Percentiles rank a stretch among this genome's conserved stretches.
Evolutionary conservation across 306 rosid genomes (phyloP).

Genomic region (Chamaecrista fasciculata): DNA sequence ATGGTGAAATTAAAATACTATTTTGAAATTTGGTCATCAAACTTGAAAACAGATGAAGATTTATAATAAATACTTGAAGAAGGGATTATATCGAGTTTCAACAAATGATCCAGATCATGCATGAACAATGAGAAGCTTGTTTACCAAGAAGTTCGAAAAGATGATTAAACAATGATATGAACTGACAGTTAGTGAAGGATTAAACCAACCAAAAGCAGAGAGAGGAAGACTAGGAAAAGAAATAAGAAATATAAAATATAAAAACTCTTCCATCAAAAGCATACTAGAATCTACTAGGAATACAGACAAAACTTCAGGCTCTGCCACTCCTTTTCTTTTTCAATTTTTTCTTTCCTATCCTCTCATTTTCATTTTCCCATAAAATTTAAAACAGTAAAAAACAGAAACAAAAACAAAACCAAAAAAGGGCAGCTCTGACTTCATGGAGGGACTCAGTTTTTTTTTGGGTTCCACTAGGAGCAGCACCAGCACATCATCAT

Average conservation of each 20-base stretch:
- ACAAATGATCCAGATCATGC: no score
- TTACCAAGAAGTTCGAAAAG: no score
- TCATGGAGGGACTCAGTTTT: not conserved
- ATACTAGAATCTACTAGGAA: not conserved
- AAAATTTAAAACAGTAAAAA: not conserved
- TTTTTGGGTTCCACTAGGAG: not conserved
- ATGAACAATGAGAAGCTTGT: no score
- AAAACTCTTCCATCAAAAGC: not conserved
- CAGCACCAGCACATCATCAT: not conserved
- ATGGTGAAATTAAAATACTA: no score
- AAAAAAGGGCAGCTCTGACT: conserved; percentile 35
- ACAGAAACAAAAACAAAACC: conserved; percentile 23
- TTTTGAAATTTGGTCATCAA: no score
- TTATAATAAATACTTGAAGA: no score
- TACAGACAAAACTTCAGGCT: conserved; percentile 44
- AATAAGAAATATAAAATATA: not conserved
- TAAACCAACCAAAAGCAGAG: not conserved
- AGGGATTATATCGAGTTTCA: no score
- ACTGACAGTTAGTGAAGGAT: not conserved
- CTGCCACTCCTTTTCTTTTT: conserved; percentile 27
- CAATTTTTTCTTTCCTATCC: no score
- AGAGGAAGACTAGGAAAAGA: not conserved
- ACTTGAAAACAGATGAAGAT: no score
- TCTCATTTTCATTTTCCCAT: not conserved
- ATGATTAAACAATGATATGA: not conserved